These are phyloP conservation scores for Xylariaceae sp. DNA, from an alignment of 2,329 filamentous ascomycete genomes.

Conservation along the genomic window DNA sequence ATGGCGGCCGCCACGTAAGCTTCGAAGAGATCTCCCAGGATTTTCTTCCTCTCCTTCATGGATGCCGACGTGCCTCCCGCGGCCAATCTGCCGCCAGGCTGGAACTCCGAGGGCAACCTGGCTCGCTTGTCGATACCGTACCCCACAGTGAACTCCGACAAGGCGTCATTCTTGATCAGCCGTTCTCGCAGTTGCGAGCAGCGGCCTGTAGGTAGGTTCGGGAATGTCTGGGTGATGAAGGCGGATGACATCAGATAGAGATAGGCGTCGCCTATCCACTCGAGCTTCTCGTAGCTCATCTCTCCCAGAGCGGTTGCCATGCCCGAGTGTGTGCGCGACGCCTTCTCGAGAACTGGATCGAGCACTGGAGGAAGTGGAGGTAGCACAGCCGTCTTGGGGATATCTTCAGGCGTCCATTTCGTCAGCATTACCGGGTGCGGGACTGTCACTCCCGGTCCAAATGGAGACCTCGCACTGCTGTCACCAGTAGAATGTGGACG, in stretches of 20 bases:
- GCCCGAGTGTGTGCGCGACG: conserved; percentile 63
- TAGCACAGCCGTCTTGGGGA: conserved; percentile 35
- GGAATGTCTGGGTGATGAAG: conserved; percentile 70
- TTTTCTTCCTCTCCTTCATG: conserved; percentile 59
- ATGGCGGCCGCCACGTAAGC: conserved; percentile 80
- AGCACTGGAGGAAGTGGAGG: conserved; percentile 58
- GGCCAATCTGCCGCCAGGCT: conserved; percentile 26
- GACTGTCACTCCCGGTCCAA: conserved; percentile 12
- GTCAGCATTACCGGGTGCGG: conserved; percentile 31
- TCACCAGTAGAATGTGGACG: conserved; percentile 1
- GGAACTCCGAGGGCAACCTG: conserved; percentile 46
- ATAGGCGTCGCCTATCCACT: conserved; percentile 86
- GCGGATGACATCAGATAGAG: conserved; percentile 70
- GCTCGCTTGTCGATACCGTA: conserved; percentile 68
- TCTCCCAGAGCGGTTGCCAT: conserved; percentile 32
- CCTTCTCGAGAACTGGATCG: conserved; percentile 53
- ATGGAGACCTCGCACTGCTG: too few species aligned
- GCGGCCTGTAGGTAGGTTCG: conserved; percentile 58
- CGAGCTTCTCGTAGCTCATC: conserved; percentile 71
- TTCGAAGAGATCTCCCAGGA: conserved; percentile 83
- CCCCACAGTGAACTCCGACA: conserved; percentile 61
- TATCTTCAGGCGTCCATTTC: conserved; percentile 47
- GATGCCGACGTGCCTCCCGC: conserved; percentile 35
- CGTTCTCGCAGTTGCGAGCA: conserved; percentile 72
- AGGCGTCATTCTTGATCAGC: conserved; percentile 73